These are phyloP conservation scores for Colletotrichum endophyticum DNA, from an alignment of 2,329 filamentous ascomycete species.

Conservation along the genomic window DNA sequence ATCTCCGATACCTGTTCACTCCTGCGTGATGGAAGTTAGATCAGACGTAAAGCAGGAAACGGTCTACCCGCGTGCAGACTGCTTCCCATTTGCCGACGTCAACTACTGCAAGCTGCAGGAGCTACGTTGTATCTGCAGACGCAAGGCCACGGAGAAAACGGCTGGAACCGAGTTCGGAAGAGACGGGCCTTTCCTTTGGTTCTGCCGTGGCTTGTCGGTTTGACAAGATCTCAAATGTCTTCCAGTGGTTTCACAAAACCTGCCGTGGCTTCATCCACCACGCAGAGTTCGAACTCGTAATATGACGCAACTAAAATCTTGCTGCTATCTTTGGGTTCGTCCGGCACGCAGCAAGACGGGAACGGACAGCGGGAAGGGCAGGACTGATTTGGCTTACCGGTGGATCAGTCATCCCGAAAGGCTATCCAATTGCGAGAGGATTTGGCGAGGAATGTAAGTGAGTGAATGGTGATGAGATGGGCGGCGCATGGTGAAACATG, in stretches of 20 bases:
- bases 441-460: not conserved
- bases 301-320: not conserved
- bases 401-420: not conserved
- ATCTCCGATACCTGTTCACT: not conserved
- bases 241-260: not conserved
- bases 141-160: not conserved
- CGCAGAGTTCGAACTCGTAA: not conserved
- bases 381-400: not conserved
- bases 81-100: not conserved
- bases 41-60: not conserved
- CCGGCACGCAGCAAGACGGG: not conserved
- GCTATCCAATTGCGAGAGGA: not conserved
- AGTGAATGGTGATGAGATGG: not conserved
- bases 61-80: not conserved
- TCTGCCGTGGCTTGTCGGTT: not conserved
- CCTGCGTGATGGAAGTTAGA: not conserved
- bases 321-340: not conserved
- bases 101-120: not conserved
- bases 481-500: slow-evolving; percentile 11
- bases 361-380: not conserved
- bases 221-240: not conserved
- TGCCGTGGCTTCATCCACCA: not conserved
- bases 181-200: not conserved
- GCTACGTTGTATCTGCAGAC: not conserved
- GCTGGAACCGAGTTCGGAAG: not conserved